Evolutionary conservation across 2,329 filamentous ascomycete genomes (phyloP).

Genomic region (Aspergillus quadrilineatus): DNA sequence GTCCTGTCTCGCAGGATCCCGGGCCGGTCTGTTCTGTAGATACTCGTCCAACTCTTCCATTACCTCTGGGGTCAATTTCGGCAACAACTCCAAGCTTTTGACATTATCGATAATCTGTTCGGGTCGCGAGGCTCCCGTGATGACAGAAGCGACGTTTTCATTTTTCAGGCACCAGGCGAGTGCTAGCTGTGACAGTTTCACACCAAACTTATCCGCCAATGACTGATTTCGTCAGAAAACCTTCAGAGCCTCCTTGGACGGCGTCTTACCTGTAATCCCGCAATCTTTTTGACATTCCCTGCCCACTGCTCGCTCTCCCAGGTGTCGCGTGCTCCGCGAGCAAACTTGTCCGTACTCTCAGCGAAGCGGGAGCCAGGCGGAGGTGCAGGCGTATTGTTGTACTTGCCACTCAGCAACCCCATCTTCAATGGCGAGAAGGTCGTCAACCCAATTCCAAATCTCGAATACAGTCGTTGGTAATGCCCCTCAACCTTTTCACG

Average conservation of each 20-base stretch:
- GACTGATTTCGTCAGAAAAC: conserved; percentile 6
- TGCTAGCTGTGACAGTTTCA: conserved; percentile 53
- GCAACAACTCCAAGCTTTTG: conserved; percentile 3
- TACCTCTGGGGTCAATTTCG: conserved; percentile 2
- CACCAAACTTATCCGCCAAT: conserved; percentile 48
- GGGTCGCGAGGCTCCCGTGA: conserved; percentile 45
- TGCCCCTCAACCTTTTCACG: conserved; percentile 64
- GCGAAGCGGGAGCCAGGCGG: conserved; percentile 60
- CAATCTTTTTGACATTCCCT: conserved; percentile 58
- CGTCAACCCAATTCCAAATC: conserved; percentile 62
- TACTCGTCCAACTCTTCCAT: conserved; percentile 4
- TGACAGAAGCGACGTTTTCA: conserved; percentile 51
- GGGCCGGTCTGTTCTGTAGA: background rate
- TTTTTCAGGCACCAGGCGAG: conserved; percentile 62
- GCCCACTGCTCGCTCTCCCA: conserved; percentile 46
- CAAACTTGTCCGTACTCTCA: conserved; percentile 57
- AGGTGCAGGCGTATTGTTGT: conserved; percentile 57
- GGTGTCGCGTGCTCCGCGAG: conserved; percentile 46
- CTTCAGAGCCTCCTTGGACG: background rate
- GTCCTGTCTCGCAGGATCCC: conserved; percentile 6
- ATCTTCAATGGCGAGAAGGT: conserved; percentile 62
- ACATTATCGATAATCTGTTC: conserved; percentile 43
- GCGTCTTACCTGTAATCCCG: conserved; percentile 39
- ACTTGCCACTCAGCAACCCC: conserved; percentile 67
- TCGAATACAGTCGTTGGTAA: conserved; percentile 60